phyloP scores from a whole-genome alignment of 352 stramenopile species.

The Aphanomyces astaci region DNA sequence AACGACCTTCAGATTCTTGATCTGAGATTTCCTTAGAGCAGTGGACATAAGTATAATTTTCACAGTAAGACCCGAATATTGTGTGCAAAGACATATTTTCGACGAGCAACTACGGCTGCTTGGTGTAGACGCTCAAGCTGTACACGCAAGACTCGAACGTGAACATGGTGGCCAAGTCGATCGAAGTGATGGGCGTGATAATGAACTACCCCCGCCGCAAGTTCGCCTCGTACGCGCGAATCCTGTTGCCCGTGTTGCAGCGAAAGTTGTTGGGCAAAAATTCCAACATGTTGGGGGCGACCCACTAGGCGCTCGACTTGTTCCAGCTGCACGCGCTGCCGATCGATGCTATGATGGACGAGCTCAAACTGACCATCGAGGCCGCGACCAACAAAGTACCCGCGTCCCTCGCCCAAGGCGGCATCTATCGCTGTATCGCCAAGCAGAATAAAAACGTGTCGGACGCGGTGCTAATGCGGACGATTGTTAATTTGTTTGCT shows the following conservation, averaged over 20 bases:
- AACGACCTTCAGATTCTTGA: too few relatives aligned
- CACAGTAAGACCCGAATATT: too few relatives aligned
- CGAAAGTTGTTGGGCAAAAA: slow-evolving; percentile 86
- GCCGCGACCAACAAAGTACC: slow-evolving; percentile 76
- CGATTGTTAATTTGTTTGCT: slow-evolving; percentile 54
- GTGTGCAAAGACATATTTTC: too few relatives aligned
- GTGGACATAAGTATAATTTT: too few relatives aligned
- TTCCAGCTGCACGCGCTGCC: slow-evolving; percentile 73
- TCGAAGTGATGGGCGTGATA: slow-evolving; percentile 73
- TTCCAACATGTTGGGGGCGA: slow-evolving; percentile 63
- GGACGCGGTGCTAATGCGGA: slow-evolving; percentile 54
- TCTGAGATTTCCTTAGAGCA: too few relatives aligned
- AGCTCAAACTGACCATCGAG: slow-evolving; percentile 63
- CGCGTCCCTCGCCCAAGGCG: slow-evolving; percentile 60
- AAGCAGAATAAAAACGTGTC: slow-evolving; percentile 54
- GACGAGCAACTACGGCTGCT: slow-evolving; percentile 78
- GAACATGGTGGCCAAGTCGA: slow-evolving; percentile 78
- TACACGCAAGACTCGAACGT: slow-evolving; percentile 82
- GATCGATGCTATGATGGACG: slow-evolving; percentile 84
- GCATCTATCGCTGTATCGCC: slow-evolving; percentile 58
- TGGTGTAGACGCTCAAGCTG: slow-evolving; percentile 75
- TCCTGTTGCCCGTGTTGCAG: slow-evolving; percentile 71
- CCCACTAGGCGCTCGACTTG: slow-evolving; percentile 74
- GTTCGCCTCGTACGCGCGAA: slow-evolving; percentile 64
- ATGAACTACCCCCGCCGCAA: slow-evolving; percentile 71